Percentiles rank a stretch among this genome's conserved stretches.
These are phyloP conservation scores for Fusarium papillatum DNA, from an alignment of 2,329 filamentous ascomycete species.

Conservation along the genomic window DNA sequence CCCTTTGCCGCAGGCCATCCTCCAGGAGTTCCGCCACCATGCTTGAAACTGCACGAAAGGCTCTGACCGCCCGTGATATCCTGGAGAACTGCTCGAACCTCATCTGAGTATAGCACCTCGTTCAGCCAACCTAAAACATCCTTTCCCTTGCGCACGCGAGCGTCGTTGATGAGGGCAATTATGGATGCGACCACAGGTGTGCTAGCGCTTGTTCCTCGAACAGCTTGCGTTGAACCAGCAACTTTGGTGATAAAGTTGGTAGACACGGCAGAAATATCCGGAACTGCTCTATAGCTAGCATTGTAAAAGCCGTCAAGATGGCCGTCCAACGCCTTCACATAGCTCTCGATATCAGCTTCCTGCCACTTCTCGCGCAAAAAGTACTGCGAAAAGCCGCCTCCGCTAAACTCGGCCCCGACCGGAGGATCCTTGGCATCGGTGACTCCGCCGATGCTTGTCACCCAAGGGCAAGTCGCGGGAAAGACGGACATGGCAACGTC, in stretches of 20 bases:
- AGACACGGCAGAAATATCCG: conserved; percentile 68
- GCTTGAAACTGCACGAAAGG: conserved; percentile 54
- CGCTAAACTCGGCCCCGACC: conserved; percentile 59
- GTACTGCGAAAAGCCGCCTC: conserved; percentile 67
- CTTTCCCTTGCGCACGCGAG: conserved; percentile 62
- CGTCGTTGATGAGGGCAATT: conserved; percentile 68
- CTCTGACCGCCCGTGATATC: conserved; percentile 59
- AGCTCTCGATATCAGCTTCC: conserved; percentile 53
- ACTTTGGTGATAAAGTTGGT: conserved; percentile 64
- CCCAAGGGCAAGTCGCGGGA: conserved; percentile 76
- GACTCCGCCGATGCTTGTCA: conserved; percentile 76
- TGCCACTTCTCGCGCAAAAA: conserved; percentile 63
- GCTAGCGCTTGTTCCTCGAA: conserved; percentile 64
- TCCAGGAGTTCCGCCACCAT: conserved; percentile 46
- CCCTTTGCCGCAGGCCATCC: conserved; percentile 61
- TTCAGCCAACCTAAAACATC: conserved; percentile 67
- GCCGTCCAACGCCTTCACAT: conserved; percentile 55
- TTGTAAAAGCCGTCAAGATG: conserved; percentile 62
- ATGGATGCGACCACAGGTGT: conserved; percentile 68
- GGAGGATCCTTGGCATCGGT: conserved; percentile 52
- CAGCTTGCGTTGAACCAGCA: conserved; percentile 41
- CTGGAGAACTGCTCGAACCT: conserved; percentile 52
- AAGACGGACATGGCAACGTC: conserved; percentile 72
- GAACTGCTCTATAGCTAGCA: conserved; percentile 59
- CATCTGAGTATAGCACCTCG: conserved; percentile 57